Base-by-base conservation (phyloP, 148 eudicot genomes). In the Hydrangea macrophylla region DNA sequence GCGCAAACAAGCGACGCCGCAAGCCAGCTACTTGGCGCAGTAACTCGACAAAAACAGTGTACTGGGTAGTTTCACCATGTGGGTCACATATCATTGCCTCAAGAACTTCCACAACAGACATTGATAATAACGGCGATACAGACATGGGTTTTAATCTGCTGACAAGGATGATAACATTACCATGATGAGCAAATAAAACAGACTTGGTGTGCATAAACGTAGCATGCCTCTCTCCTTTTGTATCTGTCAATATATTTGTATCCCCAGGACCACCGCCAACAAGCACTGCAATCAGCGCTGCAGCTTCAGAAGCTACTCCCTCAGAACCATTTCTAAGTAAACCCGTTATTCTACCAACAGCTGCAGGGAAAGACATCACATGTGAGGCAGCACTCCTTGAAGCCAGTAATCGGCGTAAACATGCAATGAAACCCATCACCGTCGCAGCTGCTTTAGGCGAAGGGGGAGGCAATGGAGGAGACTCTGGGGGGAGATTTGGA, bases 371-470 rank as follows among this genome's bases (percentile, higher is more conserved):
- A 25, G 97, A 85, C 87, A 94, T 83, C 64, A 94, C 92, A 73
- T 90, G 98, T 75, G 98, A 94, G 40, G 97, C 89, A 62, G 98
- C 98, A 80, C 90, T 87, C 76, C 84, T 86, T 67, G 98, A 94
- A 55, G 93, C 79, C 74, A 94, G 62, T 75, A 94, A 79, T 78
- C 97, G 85, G 70, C 89, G 90, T 55, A 94, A 80, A 81, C 98
- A 94, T 40, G 91, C 74, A 70, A 90, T 73, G 73, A 94, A 88
- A 26, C 98, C 98, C 68, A 85, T 88, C 77, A 90, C 87, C 53
- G 98, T 94, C 33, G 98, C 98, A 53, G 98, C 96, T 73, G 97
- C 98, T 87, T 94, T 94, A 70, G 98, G 98, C 50, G 98, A 94
- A 75, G 97, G 98, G 36, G 95, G 84, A 8, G 98, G 98, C 75